phyloP scores from a whole-genome alignment of 352 stramenopile species.

The Chloridella minuta region DNA sequence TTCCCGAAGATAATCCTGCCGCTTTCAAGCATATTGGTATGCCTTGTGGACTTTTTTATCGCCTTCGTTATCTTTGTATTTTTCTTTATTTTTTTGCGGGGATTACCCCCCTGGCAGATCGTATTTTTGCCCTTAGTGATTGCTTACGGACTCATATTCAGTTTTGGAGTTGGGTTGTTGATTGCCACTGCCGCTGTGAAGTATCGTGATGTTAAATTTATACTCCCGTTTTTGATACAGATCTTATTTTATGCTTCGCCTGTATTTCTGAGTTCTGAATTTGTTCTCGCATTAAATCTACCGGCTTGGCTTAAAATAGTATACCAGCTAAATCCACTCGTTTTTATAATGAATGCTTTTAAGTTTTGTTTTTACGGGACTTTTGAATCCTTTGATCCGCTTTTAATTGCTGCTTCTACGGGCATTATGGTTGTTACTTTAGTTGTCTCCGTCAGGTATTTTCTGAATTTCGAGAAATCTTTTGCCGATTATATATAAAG shows the following conservation, averaged over 20 bases:
- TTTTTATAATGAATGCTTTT: not conserved
- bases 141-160: not conserved
- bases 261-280: not conserved
- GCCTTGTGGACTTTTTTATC: not conserved
- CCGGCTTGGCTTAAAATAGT: not conserved
- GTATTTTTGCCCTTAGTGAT: not conserved
- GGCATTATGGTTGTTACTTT: not conserved
- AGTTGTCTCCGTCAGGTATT: not conserved
- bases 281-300: not conserved
- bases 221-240: not conserved
- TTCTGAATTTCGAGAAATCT: not conserved
- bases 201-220: constrained; percentile 2
- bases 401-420: not conserved
- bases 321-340: not conserved
- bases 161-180: not conserved
- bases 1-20: not conserved
- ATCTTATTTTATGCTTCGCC: constrained; percentile 1
- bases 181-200: not conserved
- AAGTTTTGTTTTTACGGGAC: not conserved
- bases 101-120: not conserved
- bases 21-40: not conserved
- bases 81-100: not conserved
- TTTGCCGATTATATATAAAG: not conserved
- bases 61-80: not conserved
- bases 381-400: not conserved